Conservation (phyloP, 2,329 filamentous ascomycete genomes). For the Cadophora malorum region DNA sequence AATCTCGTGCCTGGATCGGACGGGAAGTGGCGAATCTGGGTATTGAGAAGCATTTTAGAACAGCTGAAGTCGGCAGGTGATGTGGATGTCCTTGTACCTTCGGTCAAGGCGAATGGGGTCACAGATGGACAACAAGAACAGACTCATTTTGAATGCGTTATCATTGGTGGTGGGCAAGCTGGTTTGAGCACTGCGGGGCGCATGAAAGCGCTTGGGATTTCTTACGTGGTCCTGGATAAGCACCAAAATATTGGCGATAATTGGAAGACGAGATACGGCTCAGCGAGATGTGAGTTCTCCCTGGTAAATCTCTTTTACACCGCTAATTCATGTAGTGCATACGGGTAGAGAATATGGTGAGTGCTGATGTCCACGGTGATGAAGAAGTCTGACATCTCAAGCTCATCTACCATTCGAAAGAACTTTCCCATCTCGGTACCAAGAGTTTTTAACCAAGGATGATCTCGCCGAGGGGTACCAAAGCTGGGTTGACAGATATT, state of each 20-base stretch:
- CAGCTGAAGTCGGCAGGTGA: constrained; percentile 22
- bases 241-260: constrained; percentile 65
- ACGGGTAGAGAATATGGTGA: constrained; percentile 30
- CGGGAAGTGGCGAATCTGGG: constrained; percentile 31
- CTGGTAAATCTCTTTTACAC: no score
- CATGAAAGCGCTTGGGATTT: constrained; percentile 62
- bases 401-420: constrained; percentile 33
- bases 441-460: constrained; percentile 30
- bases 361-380: not conserved
- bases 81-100: constrained; percentile 26
- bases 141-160: constrained; percentile 27
- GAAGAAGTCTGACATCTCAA: not conserved
- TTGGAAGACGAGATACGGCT: constrained; percentile 58
- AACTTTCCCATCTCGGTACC: constrained; percentile 27
- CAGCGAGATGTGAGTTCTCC: constrained; percentile 25
- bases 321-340: constrained; percentile 26
- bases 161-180: constrained; percentile 61
- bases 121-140: not conserved
- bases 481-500: constrained; percentile 29
- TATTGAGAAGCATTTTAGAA: constrained; percentile 30
- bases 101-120: not conserved
- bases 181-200: constrained; percentile 63
- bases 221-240: constrained; percentile 61
- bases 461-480: constrained; percentile 30
- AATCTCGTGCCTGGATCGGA: constrained; percentile 20